Evolutionary conservation across 495 filamentous ascomycete genomes (phyloP).

Genomic region (Trichoderma reesei): DNA sequence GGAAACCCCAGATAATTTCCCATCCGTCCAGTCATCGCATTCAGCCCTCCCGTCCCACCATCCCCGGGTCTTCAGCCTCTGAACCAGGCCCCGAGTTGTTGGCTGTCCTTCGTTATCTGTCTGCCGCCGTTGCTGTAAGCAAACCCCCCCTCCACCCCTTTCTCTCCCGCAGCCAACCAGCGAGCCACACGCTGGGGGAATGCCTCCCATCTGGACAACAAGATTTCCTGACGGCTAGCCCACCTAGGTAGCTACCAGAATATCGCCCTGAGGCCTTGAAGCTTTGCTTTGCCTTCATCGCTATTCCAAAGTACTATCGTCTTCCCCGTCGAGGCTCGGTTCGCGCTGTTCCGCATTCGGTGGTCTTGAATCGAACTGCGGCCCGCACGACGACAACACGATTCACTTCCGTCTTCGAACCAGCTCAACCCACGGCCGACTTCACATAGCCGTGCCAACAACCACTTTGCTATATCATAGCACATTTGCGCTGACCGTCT

Average conservation of each 20-base stretch:
- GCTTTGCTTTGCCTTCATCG: neutral
- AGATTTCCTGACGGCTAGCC: neutral
- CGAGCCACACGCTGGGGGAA: neutral
- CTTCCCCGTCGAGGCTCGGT: neutral
- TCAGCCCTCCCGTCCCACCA: constrained; percentile 7
- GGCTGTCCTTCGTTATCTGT: constrained; percentile 3
- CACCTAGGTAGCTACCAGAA: neutral
- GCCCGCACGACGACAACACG: neutral
- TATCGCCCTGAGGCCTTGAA: neutral
- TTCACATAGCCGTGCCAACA: neutral
- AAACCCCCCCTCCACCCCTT: neutral
- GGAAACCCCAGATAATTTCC: constrained; percentile 5
- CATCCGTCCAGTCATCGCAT: neutral
- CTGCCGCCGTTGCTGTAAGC: constrained; percentile 7
- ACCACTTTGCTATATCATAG: neutral
- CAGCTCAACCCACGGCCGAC: neutral
- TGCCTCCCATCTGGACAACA: too few relatives aligned
- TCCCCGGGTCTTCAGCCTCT: neutral
- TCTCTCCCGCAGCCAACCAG: neutral
- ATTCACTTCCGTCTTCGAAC: neutral
- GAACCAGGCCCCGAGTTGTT: neutral
- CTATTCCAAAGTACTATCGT: neutral
- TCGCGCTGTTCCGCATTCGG: neutral
- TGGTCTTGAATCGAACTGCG: neutral
- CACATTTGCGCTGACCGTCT: neutral